Base-by-base conservation (phyloP, 2,329 filamentous ascomycete species). In the Alternaria tenuissima region DNA sequence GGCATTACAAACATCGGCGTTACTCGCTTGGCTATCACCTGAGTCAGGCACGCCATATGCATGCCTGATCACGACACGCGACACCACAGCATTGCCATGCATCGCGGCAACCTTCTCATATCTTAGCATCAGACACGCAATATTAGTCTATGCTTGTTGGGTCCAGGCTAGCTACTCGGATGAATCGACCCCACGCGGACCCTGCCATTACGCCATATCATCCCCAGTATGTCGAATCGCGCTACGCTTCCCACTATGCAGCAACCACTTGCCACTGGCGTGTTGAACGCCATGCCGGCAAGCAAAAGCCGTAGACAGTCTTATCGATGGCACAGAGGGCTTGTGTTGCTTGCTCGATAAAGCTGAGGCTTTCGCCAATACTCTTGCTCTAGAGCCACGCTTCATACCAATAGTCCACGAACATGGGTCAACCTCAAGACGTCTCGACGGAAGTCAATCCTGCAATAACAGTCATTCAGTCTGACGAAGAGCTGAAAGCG, bases 151-250 rank as follows among this genome's bases (percentile, higher is more conserved):
- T 16, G 16, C 18, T 14, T 22, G 18, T 46, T 22, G 14, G 5
- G n/a, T 16, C 8, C 16, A 46, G n/a, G 12, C 24, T 44, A 46
- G 38, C 48, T 51, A 16, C 49, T 7, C 14, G 36, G 11, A 16
- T 14, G 32, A 6, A 38, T 20, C 4, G 38, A 14, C 36, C 39
- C 55, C 32, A 51, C 39, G 8, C 41, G 28, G 38, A 57, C 48
- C 57, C 12, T 55, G 57, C 43, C 57, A 59, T 59, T 43, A 43
- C 57, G 57, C 38, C 52, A 59, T 59, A 51, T 3, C 20, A n/a
- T 16, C 52, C 28, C 57, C 52, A 55, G 57, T 49, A 59, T 59
- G 51, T 55, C 57, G 44, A 48, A 47, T 55, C 20, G 34, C 57
- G 36, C 51, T 46, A 49, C 28, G 44, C 26, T 22, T 38, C 36